Evolutionary conservation across 1,139 yeast genomes (phyloP), one percentile per base, ranked within the genome.

Genomic region (Arxiozyma slooffiae): DNA sequence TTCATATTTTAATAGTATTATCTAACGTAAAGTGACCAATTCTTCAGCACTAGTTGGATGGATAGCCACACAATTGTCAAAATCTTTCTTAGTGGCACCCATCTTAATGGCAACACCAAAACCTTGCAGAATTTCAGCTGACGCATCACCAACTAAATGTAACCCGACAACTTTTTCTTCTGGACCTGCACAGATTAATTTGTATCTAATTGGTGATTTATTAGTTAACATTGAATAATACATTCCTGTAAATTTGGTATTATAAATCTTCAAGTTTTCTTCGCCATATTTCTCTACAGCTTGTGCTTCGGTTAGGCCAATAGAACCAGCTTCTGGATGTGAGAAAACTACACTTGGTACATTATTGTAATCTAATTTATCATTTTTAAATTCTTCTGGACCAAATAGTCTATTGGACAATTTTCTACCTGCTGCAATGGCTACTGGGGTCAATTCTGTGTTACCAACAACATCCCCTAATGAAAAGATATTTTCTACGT

Each of bases 1-100:
- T 3, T 38, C 4, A 17, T 38, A 38, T 38, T 23, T 41, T 23
- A 5, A 41, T 41, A 9, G 6, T 17, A 5, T 14, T 9, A 11
- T 9, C 24, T 45, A 45, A 45, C 47, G 47, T 81, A 92, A 74
- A 34, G 99, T 92, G 43, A 92, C 99, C 53, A 92, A 72, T 71
- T 92, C 99, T 72, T 92, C 99, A 43, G 98, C 98, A 57, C 95
- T 81, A 1, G 98, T 90, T 55, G 99, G 99, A 69, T 92, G 99
- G 64, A 92, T 92, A 46, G 99, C 99, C 38, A 92, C 97, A 72
- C 95, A 86, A 67, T 74, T 82, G 70, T 92, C 99, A 57, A 92
- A 90, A 68, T 92, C 97, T 48, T 80, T 80, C 76, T 92, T 92
- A 46, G 98, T 92, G 44, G 98, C 98, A 40, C 98, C 98, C 95